Evolutionary conservation across 169 alveolate genomes (phyloP).

Genomic region (Perkinsus chesapeaki): DNA sequence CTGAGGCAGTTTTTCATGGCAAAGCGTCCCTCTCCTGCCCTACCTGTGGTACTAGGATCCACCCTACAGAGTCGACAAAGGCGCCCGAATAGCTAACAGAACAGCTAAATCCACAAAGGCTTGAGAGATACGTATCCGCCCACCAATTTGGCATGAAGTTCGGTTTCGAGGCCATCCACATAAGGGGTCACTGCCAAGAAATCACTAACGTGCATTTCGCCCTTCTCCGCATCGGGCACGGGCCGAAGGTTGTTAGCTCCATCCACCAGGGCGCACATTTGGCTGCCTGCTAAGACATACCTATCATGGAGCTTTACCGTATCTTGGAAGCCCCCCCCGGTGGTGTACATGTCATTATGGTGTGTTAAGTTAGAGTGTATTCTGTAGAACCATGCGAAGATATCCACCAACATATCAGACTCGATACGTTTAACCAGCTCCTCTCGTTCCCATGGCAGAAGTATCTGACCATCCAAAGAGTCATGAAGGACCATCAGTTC

Average conservation of each 20-base stretch:
- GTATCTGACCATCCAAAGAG: background rate
- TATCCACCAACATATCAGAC: background rate
- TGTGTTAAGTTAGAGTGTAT: background rate
- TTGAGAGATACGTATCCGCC: background rate
- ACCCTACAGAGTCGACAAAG: background rate
- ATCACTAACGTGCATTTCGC: background rate
- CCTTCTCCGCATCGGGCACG: background rate
- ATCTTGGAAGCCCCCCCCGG: background rate
- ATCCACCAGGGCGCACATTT: background rate
- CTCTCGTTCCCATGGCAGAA: background rate
- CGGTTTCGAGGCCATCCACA: background rate
- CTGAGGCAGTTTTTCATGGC: background rate
- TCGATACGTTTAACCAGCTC: background rate
- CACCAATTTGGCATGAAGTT: background rate
- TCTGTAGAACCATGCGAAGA: background rate
- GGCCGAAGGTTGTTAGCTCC: background rate
- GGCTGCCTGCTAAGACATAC: background rate
- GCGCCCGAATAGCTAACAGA: background rate
- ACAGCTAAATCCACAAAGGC: background rate
- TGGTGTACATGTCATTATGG: background rate
- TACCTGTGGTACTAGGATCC: background rate
- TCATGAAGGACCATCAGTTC: too few relatives aligned
- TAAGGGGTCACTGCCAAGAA: background rate
- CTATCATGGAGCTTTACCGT: background rate
- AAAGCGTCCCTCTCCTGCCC: background rate